Percentiles rank a stretch among this genome's conserved stretches.
Evolutionary conservation across 768 basidiomycete genomes (phyloP).

Genomic region (Phaffia tasmanica): DNA sequence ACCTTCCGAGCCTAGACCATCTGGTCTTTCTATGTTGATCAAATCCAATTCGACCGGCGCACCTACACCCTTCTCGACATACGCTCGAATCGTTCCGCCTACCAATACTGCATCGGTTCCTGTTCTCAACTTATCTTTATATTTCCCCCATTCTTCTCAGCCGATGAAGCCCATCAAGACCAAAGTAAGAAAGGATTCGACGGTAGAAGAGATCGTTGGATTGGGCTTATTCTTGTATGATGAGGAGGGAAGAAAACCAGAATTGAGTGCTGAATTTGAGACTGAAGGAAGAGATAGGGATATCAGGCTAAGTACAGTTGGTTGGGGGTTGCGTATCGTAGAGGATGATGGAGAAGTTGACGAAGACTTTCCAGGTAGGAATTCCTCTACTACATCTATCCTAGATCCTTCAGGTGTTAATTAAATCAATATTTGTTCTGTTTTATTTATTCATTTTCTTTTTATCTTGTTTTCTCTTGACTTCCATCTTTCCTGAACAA

Average conservation of each 20-base stretch:
- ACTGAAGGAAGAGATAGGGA: slow-evolving; percentile 54
- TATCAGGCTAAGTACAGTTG: slow-evolving; percentile 57
- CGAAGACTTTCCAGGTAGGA: slow-evolving; percentile 92
- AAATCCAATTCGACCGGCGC: slow-evolving; percentile 51
- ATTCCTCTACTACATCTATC: not conserved
- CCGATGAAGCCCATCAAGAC: slow-evolving; percentile 55
- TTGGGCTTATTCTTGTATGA: slow-evolving; percentile 74
- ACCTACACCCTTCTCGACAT: slow-evolving; percentile 80
- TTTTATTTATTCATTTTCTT: not conserved
- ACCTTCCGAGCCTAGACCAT: slow-evolving; percentile 34
- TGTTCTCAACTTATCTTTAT: slow-evolving; percentile 58
- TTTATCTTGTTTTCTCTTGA: not conserved
- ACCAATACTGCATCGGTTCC: slow-evolving; percentile 42
- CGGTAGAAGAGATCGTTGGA: slow-evolving; percentile 90
- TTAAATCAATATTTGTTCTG: not conserved
- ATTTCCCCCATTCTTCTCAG: slow-evolving; percentile 64
- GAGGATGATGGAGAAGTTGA: slow-evolving; percentile 98
- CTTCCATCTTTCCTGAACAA: too few relatives aligned
- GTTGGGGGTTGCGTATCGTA: slow-evolving; percentile 86
- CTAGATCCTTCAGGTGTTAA: too few relatives aligned
- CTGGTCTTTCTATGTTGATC: slow-evolving; percentile 63
- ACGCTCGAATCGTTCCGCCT: slow-evolving; percentile 65
- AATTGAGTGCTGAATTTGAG: slow-evolving; percentile 47
- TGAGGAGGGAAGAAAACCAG: slow-evolving; percentile 70
- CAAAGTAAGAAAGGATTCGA: slow-evolving; percentile 72